Percentiles rank a stretch among this genome's conserved stretches.
These are phyloP conservation scores for Triticum urartu DNA, from an alignment of 176 grass and related monocot species.

Conservation along the genomic window DNA sequence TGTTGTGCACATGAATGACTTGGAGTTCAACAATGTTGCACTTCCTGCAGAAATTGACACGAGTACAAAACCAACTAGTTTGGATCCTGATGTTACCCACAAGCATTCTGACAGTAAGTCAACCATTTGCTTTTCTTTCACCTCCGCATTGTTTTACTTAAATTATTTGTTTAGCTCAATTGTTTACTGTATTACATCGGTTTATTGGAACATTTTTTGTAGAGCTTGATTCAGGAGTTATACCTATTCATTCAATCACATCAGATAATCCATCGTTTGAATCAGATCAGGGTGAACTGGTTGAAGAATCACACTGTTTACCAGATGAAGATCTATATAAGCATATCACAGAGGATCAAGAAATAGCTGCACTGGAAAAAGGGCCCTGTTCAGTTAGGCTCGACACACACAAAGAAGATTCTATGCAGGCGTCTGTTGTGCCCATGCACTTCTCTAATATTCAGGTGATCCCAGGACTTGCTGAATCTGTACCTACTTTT, in stretches of 20 bases:
- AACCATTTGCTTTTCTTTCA: background rate
- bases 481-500: slow-evolving; percentile 20
- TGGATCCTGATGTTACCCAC: slow-evolving; percentile 12
- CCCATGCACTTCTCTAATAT: slow-evolving; percentile 21
- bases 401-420: slow-evolving; percentile 29
- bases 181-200: slow-evolving; percentile 15
- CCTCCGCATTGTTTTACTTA: slow-evolving; percentile 5
- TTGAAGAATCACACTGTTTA: slow-evolving; percentile 32
- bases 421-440: slow-evolving; percentile 15
- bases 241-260: slow-evolving; percentile 1
- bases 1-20: slow-evolving; percentile 28
- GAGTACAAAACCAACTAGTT: background rate
- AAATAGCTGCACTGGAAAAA: slow-evolving; percentile 26
- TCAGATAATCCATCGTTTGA: slow-evolving; percentile 6
- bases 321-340: slow-evolving; percentile 33
- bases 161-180: slow-evolving; percentile 19
- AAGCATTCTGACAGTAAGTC: slow-evolving; percentile 38
- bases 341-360: slow-evolving; percentile 21
- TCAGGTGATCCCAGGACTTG: slow-evolving; percentile 22
- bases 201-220: slow-evolving; percentile 20
- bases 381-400: slow-evolving; percentile 37
- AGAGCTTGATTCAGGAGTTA: slow-evolving; percentile 52
- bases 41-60: slow-evolving; percentile 19
- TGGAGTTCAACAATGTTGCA: slow-evolving; percentile 22
- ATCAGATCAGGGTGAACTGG: slow-evolving; percentile 25